Evolutionary conservation across 805 yeast species (phyloP).

Genomic region (Yarrowia sp.): DNA sequence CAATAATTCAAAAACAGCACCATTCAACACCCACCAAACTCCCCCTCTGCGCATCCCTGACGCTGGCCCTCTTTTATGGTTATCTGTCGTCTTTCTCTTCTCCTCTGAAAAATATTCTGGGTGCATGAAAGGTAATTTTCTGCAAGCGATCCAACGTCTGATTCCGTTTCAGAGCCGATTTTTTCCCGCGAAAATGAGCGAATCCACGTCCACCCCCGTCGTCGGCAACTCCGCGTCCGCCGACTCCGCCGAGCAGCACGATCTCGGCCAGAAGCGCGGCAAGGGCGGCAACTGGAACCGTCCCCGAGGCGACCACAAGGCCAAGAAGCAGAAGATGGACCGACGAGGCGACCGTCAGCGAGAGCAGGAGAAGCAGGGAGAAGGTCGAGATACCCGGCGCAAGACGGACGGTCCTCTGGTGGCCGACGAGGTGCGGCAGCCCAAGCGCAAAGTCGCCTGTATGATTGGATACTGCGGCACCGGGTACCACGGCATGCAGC

Average conservation of each 20-base stretch:
- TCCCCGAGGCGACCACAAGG: constrained; percentile 20
- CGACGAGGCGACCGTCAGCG: constrained; percentile 15
- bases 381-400: constrained; percentile 22
- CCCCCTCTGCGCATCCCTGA: too few species aligned
- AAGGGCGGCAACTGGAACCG: constrained; percentile 34
- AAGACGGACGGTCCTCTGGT: constrained; percentile 23
- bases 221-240: constrained; percentile 15
- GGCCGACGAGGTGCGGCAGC: constrained; percentile 51
- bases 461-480: constrained; percentile 95
- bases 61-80: not conserved
- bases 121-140: constrained; percentile 30
- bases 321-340: constrained; percentile 34
- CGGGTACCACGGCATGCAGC: constrained; percentile 96
- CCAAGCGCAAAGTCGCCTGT: constrained; percentile 84
- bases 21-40: too few species aligned
- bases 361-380: constrained; percentile 25
- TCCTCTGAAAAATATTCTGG: not conserved
- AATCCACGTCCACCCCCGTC: not conserved
- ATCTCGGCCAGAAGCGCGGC: constrained; percentile 27
- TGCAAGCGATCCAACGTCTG: constrained; percentile 18
- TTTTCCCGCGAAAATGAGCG: constrained; percentile 9
- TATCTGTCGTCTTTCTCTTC: not conserved
- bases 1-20: too few species aligned
- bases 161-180: constrained; percentile 7
- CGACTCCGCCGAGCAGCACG: constrained; percentile 9